Evolutionary conservation across 1,284 basidiomycete species (phyloP), one percentile per base, ranked within the genome.

Genomic region (Boletellus dicymbophilus): DNA sequence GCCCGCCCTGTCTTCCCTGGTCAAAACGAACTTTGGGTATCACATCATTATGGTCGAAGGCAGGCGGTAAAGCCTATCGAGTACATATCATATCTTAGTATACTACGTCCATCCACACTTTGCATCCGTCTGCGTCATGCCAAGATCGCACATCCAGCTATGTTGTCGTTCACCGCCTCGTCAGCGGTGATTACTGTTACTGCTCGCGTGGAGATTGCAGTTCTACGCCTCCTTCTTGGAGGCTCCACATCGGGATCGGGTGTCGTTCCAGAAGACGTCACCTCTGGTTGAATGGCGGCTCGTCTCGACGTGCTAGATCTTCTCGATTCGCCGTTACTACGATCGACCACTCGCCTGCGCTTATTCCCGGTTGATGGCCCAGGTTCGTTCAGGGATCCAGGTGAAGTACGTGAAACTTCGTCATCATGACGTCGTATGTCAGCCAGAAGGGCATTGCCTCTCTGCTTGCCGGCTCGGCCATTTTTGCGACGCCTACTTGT

Each of bases 1-100:
- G 55, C 89, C 89, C 3, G 71, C 80, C 45, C 62, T 81, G 16
- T 88, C 88, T 6, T 70, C 81, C 10, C 77, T 92, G 39, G 84
- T 92, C 33, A 93, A 90, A 70, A 92, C 90, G 3, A 81, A 78
- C 52, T 85, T 85, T 63, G 90, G 90, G n/a, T 93, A 93, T 65
- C 90, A 93, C 63, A 84, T 93, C 59, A 90, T 93, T 65, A 90
- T 93, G 86, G 88, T 91, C 5, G 89, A 93, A 70, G 88, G 87
- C 18, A 79, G 89, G 43, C 80, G 86, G 50, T 90, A 66, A 78
- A 34, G 26, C 44, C 40, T 38, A 28, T 52, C 46, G 42, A 58
- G 46, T 65, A 66, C 49, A 61, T 49, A 46, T 45, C 49, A 61
- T 49, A 46, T 45, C 51, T 41, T 48, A 52, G 51, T 54, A 66